Evolutionary conservation across 371 early-diverging fungal genomes (phyloP).

Genomic region (Rhizopus delemar): DNA sequence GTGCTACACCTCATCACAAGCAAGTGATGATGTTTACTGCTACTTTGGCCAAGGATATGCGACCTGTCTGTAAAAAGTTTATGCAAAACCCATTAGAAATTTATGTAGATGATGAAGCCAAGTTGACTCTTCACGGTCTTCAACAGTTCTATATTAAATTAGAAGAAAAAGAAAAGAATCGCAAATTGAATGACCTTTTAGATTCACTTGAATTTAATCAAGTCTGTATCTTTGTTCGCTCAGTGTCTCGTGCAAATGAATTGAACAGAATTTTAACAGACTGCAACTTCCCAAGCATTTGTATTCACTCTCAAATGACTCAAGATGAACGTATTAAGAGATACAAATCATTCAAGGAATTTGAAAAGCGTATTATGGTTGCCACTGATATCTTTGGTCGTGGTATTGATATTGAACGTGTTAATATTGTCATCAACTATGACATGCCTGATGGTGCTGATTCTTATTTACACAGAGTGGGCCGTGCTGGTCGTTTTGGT

Average conservation of each 20-base stretch:
- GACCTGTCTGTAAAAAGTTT: constrained; percentile 93
- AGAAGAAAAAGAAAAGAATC: constrained; percentile 88
- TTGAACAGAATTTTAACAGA: constrained; percentile 85
- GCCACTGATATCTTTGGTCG: constrained; percentile 98
- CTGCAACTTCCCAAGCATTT: constrained; percentile 93
- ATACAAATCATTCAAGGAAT: constrained; percentile 95
- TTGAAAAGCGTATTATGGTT: constrained; percentile 93
- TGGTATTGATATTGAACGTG: constrained; percentile 98
- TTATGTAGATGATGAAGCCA: constrained; percentile 98
- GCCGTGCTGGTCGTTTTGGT: constrained; percentile 99
- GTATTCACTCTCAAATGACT: constrained; percentile 89
- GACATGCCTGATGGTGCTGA: constrained; percentile 96
- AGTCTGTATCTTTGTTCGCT: constrained; percentile 96
- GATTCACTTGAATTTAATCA: constrained; percentile 96
- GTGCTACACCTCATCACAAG: constrained; percentile 92
- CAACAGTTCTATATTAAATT: constrained; percentile 94
- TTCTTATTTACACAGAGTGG: constrained; percentile 97
- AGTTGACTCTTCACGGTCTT: constrained; percentile 96
- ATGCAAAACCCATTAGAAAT: constrained; percentile 98
- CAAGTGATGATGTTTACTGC: constrained; percentile 99
- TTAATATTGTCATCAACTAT: constrained; percentile 99
- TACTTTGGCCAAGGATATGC: constrained; percentile 90
- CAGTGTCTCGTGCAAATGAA: constrained; percentile 83
- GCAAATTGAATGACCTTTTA: constrained; percentile 90
- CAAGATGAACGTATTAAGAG: constrained; percentile 92